Conservation (phyloP, 306 rosid genomes). For the Pyrus pyrifolia region DNA sequence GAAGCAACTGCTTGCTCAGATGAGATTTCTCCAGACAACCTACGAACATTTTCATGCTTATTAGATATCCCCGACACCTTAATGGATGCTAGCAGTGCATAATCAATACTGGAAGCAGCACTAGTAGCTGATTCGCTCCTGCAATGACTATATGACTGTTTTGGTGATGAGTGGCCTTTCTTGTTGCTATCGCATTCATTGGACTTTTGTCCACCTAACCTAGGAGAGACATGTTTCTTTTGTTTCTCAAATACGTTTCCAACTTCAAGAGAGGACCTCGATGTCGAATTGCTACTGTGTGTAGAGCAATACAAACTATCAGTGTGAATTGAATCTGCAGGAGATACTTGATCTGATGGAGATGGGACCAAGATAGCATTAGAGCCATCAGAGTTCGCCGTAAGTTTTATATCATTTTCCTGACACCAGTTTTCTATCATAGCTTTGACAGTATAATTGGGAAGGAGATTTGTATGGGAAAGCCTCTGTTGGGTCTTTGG, state of each 20-base stretch:
- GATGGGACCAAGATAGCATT: slow-evolving; percentile 23
- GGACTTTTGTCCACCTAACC: slow-evolving; percentile 33
- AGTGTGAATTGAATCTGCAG: slow-evolving; percentile 27
- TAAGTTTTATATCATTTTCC: slow-evolving; percentile 54
- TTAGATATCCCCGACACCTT: slow-evolving; percentile 38
- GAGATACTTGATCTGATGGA: slow-evolving; percentile 27
- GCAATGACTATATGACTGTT: slow-evolving; percentile 54
- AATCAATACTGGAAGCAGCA: slow-evolving; percentile 61
- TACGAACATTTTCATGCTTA: slow-evolving; percentile 32
- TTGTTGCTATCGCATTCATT: slow-evolving; percentile 35
- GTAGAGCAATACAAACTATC: slow-evolving; percentile 27
- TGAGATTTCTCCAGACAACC: slow-evolving; percentile 50
- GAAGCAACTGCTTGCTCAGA: slow-evolving; percentile 29
- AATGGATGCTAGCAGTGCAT: slow-evolving; percentile 39
- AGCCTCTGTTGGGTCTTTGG: slow-evolving; percentile 74
- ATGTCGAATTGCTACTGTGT: slow-evolving; percentile 41
- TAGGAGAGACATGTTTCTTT: slow-evolving; percentile 32
- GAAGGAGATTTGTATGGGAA: slow-evolving; percentile 61
- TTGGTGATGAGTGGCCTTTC: slow-evolving; percentile 46
- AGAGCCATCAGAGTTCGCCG: slow-evolving; percentile 17
- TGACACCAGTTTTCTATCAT: slow-evolving; percentile 92
- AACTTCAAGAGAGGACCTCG: slow-evolving; percentile 49
- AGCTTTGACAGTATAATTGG: slow-evolving; percentile 86
- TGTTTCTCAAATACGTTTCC: slow-evolving; percentile 48
- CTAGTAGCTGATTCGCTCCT: slow-evolving; percentile 80